Evolutionary conservation across 176 grass and related monocot species (phyloP), one percentile per base, ranked within the genome.

Genomic region (Bromus sterilis): DNA sequence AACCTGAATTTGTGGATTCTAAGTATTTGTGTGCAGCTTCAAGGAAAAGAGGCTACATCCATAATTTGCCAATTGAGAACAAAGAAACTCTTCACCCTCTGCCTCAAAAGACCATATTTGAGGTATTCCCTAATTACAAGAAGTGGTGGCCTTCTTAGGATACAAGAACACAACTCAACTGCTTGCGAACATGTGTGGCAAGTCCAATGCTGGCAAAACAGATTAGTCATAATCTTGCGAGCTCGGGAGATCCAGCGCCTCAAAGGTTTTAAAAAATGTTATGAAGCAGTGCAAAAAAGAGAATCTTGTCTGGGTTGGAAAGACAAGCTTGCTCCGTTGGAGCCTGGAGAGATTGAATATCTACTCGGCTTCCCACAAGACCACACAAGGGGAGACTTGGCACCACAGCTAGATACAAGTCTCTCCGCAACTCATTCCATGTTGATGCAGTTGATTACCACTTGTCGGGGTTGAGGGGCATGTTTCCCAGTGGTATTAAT

Each of bases 61-160:
- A 94, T 56, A 97, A 97, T 48, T 76, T 97, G 11, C 91, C 91
- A 2, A 71, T 97, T 16, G 36, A 41, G 9, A 90, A 92, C 56
- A 87, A 91, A 24, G 85, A 73, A 35, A 77, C 84, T 39, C 85
- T 97, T 8, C 69, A 70, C 30, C 94, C 94, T 1, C 41, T 79
- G 2, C 91, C 94, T 5, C 89, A 91, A 5, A 92, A 85, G 49
- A 90, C 85, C 28, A 94, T 94, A 42, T 70, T 1, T 11, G 87
- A 90, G 15, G 94, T 83, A 3, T 94, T 97, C 29, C 89, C 91
- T 21, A 21, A 14, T n/a, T 76, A 87, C 11, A 75, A 33, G 78
- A 78, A 43, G 55, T 87, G 92, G 82, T 97, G 91, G 91, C 91
- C 94, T 3, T 78, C 80, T 7, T 97, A 91, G 94, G 94, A 97